Conservation (phyloP, 768 basidiomycete genomes). For the Hygrophoropsis aurantiaca region DNA sequence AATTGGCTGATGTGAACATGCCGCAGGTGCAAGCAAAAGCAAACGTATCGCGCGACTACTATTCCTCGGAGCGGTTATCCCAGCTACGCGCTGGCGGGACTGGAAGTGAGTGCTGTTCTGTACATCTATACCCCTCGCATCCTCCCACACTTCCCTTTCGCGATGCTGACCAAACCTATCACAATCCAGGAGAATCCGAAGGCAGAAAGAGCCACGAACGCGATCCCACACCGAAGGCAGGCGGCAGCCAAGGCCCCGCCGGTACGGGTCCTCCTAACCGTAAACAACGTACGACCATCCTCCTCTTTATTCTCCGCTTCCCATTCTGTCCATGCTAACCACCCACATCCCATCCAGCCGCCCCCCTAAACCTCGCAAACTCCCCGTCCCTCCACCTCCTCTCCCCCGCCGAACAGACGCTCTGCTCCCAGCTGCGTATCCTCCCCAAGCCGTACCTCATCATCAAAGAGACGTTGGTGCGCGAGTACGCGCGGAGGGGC, state of each 20-base stretch:
- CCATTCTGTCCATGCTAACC: not conserved
- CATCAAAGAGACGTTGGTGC: constrained; percentile 92
- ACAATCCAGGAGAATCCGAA: constrained; percentile 46
- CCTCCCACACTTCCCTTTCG: constrained; percentile 26
- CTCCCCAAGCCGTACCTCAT: constrained; percentile 93
- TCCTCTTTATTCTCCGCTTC: not conserved
- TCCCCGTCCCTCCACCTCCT: constrained; percentile 89
- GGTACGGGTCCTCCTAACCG: constrained; percentile 39
- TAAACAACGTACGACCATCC: constrained; percentile 37
- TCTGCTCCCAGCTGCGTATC: constrained; percentile 88
- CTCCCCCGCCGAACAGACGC: constrained; percentile 79
- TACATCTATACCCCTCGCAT: no score
- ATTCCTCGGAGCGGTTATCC: constrained; percentile 48
- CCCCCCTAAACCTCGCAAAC: constrained; percentile 87
- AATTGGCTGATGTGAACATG: not conserved
- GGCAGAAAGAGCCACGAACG: constrained; percentile 61
- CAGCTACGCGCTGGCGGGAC: constrained; percentile 45
- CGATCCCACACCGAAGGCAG: constrained; percentile 54
- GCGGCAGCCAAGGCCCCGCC: constrained; percentile 32
- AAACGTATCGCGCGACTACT: constrained; percentile 55
- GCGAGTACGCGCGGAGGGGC: constrained; percentile 88
- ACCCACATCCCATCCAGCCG: constrained; percentile 33
- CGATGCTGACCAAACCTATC: no score
- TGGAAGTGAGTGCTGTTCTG: constrained; percentile 51
- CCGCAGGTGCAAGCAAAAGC: constrained; percentile 63